A percentile compares a stretch with the other conserved stretches of the same genome.
Evolutionary conservation across 305 asterid species (phyloP).

Genomic region (Stenogyne calaminthoides): DNA sequence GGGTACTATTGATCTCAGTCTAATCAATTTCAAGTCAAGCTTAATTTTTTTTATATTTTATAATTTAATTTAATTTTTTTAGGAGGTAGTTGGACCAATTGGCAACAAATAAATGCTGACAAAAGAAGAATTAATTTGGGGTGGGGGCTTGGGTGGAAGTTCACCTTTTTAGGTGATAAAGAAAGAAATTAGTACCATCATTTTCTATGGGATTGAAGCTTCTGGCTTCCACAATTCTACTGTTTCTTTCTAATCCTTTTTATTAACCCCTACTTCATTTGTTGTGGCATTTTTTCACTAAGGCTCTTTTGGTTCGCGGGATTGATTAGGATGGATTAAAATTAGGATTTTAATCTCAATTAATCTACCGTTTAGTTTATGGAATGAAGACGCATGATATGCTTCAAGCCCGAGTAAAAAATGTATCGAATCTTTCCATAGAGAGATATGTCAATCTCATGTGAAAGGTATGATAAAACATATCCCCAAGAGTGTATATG

Average conservation of each 20-base stretch:
- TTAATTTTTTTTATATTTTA: too few species aligned
- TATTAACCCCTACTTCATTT: neutral
- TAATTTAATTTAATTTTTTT: too few species aligned
- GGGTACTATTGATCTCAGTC: neutral
- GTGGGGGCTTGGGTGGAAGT: constrained; percentile 39
- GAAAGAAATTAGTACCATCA: constrained; percentile 21
- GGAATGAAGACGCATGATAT: too few species aligned
- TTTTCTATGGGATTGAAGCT: constrained; percentile 40
- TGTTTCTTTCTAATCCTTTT: neutral
- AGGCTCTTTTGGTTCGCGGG: too few species aligned
- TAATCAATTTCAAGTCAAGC: neutral
- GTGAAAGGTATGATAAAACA: too few species aligned
- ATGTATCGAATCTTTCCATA: too few species aligned
- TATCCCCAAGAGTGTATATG: too few species aligned
- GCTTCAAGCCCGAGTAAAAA: too few species aligned
- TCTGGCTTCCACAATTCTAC: constrained; percentile 9
- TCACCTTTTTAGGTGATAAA: constrained; percentile 34
- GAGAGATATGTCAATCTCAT: too few species aligned
- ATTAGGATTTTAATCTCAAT: too few species aligned
- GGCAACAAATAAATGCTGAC: constrained; percentile 41
- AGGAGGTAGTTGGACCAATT: constrained; percentile 36
- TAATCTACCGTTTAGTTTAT: too few species aligned
- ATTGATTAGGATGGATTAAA: too few species aligned
- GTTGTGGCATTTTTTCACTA: neutral
- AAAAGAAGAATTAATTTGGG: constrained; percentile 34